phyloP scores from a whole-genome alignment of 2,329 filamentous ascomycete genomes.

The Rhinocladiella similis region DNA sequence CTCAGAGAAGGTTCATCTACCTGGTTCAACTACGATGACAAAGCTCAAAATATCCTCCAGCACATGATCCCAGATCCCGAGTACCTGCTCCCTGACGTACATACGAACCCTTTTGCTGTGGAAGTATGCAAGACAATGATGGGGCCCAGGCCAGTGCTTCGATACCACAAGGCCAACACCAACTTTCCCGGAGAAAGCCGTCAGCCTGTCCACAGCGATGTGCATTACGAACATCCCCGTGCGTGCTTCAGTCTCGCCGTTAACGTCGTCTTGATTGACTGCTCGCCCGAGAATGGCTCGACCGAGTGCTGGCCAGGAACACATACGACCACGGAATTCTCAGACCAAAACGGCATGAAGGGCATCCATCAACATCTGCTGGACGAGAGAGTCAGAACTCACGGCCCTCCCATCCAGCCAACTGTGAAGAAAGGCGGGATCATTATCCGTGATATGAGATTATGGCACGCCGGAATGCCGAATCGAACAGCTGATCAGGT shows the following conservation, averaged over 20 bases:
- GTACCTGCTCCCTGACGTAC: slow-evolving; percentile 30
- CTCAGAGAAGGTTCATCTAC: slow-evolving; percentile 33
- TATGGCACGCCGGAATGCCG: slow-evolving; percentile 66
- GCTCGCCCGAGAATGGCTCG: slow-evolving; percentile 46
- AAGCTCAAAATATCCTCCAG: slow-evolving; percentile 43
- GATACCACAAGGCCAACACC: slow-evolving; percentile 31
- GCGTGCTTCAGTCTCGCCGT: slow-evolving; percentile 48
- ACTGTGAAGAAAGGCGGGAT: slow-evolving; percentile 52
- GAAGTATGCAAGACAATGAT: slow-evolving; percentile 37
- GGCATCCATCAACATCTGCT: slow-evolving; percentile 36
- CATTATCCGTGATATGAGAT: slow-evolving; percentile 58
- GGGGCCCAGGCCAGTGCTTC: slow-evolving; percentile 37
- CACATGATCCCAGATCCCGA: slow-evolving; percentile 17
- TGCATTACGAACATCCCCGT: slow-evolving; percentile 47
- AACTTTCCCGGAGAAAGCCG: slow-evolving; percentile 40
- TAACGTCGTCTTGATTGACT: slow-evolving; percentile 49
- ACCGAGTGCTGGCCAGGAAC: slow-evolving; percentile 55
- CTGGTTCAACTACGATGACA: slow-evolving; percentile 32
- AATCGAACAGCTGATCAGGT: slow-evolving; percentile 50
- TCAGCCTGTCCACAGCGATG: slow-evolving; percentile 45
- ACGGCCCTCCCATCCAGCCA: slow-evolving; percentile 40
- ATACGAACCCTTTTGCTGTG: slow-evolving; percentile 36
- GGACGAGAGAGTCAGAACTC: slow-evolving; percentile 33
- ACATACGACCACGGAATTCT: slow-evolving; percentile 40
- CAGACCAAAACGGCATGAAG: slow-evolving; percentile 28